phyloP scores from a whole-genome alignment of 495 filamentous ascomycete genomes.

The Xylaria cubensis region DNA sequence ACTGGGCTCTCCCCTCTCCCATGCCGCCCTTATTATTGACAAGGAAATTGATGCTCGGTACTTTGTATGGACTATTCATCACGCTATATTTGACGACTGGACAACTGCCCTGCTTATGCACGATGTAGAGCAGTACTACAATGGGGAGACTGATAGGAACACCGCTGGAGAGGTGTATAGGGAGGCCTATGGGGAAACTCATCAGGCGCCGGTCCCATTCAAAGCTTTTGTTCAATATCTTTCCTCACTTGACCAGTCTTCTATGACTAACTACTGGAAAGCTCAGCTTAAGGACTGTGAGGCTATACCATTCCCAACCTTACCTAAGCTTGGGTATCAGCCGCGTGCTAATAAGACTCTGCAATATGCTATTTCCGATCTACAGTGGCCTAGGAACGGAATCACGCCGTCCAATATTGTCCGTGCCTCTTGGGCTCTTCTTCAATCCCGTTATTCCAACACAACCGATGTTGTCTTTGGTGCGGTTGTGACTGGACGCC shows the following conservation, averaged over 20 bases:
- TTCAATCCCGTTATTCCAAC: slow-evolving; percentile 4
- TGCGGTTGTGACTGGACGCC: slow-evolving; percentile 54
- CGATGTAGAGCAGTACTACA: neutral
- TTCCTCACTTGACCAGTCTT: neutral
- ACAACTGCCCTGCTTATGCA: slow-evolving; percentile 36
- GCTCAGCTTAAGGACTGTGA: neutral
- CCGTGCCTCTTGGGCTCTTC: slow-evolving; percentile 5
- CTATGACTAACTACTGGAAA: neutral
- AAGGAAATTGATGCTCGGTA: neutral
- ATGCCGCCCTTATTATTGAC: too few relatives aligned
- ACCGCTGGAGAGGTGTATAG: neutral
- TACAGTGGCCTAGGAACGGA: neutral
- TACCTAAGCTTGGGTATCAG: neutral
- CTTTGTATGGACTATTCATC: slow-evolving; percentile 67
- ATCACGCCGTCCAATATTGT: neutral
- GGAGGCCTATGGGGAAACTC: slow-evolving; percentile 3
- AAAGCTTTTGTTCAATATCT: slow-evolving; percentile 1
- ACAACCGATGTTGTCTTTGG: slow-evolving; percentile 44
- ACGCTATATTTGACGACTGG: slow-evolving; percentile 72
- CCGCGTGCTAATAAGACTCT: neutral
- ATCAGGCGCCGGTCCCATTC: neutral
- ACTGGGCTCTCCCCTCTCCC: slow-evolving; percentile 1
- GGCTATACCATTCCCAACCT: neutral
- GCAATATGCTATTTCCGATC: neutral
- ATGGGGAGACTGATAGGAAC: neutral